Conservation (phyloP, 306 rosid species). For the Trifolium subterraneum region DNA sequence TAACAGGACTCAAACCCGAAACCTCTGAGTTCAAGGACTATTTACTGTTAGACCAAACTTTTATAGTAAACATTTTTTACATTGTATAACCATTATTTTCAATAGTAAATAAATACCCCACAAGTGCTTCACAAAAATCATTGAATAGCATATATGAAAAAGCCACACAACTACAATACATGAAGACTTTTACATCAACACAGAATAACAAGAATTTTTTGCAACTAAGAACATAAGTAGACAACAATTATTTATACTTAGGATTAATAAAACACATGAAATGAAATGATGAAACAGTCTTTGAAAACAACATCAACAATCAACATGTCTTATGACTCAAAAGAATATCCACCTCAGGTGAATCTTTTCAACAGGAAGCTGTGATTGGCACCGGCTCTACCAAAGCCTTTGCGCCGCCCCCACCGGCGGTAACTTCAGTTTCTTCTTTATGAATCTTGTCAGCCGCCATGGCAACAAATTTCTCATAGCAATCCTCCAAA, state of each 20-base stretch:
- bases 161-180: not conserved
- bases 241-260: constrained; percentile 5
- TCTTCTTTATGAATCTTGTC: constrained; percentile 30
- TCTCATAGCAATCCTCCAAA: constrained; percentile 69
- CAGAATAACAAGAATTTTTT: not conserved
- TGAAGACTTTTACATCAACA: not conserved
- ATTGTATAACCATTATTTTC: not conserved
- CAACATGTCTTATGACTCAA: constrained; percentile 2
- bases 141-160: not conserved
- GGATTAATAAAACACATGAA: not conserved
- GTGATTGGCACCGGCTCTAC: constrained; percentile 51
- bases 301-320: constrained; percentile 12
- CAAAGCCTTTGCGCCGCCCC: constrained; percentile 9
- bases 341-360: not conserved
- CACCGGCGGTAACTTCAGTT: not conserved
- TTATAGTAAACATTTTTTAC: not conserved
- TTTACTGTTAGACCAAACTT: too few species aligned
- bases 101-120: not conserved
- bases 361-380: constrained; percentile 35
- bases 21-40: too few species aligned
- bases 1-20: too few species aligned
- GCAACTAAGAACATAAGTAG: not conserved
- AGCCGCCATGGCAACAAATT: constrained; percentile 45
- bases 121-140: not conserved
- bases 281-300: constrained; percentile 1